A percentile compares a stretch with the other conserved stretches of the same genome.
These are phyloP conservation scores for Colletotrichum eremochloae DNA, from an alignment of 2,329 filamentous ascomycete genomes.

Conservation along the genomic window DNA sequence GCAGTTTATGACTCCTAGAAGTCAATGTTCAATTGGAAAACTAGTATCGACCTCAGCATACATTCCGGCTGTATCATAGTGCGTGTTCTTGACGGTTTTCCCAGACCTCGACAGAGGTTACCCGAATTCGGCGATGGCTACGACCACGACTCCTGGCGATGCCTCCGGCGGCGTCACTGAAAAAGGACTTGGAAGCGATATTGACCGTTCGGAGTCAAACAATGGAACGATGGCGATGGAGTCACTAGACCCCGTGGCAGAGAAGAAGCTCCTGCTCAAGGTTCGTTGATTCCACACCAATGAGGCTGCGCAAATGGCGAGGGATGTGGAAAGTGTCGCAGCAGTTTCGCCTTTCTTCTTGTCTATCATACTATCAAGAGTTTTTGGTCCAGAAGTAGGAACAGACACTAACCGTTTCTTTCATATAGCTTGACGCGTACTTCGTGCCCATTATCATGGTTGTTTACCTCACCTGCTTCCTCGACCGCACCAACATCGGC, in stretches of 20 bases:
- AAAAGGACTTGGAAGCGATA: slow-evolving; percentile 28
- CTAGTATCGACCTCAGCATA: background rate
- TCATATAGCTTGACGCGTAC: slow-evolving; percentile 46
- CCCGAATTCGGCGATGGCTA: slow-evolving; percentile 11
- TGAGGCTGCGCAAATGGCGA: too few species aligned
- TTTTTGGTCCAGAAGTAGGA: too few species aligned
- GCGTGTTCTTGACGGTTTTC: background rate
- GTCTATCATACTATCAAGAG: too few species aligned
- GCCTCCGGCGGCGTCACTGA: slow-evolving; percentile 21
- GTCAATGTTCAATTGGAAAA: background rate
- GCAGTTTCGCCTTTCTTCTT: too few species aligned
- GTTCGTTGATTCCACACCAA: background rate
- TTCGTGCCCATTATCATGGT: slow-evolving; percentile 64
- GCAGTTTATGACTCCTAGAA: background rate
- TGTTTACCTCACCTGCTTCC: slow-evolving; percentile 66
- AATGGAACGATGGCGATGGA: slow-evolving; percentile 38
- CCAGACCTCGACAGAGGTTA: background rate
- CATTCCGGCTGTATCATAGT: background rate
- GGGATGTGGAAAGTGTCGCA: too few species aligned
- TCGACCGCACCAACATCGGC: slow-evolving; percentile 68
- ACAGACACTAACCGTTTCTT: background rate
- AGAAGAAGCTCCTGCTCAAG: slow-evolving; percentile 50
- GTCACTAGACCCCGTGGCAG: slow-evolving; percentile 47
- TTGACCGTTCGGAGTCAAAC: slow-evolving; percentile 37
- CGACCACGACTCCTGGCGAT: slow-evolving; percentile 18